Evolutionary conservation across 1,284 basidiomycete genomes (phyloP), one percentile per base, ranked within the genome.

Genomic region (Naganishia sp.): DNA sequence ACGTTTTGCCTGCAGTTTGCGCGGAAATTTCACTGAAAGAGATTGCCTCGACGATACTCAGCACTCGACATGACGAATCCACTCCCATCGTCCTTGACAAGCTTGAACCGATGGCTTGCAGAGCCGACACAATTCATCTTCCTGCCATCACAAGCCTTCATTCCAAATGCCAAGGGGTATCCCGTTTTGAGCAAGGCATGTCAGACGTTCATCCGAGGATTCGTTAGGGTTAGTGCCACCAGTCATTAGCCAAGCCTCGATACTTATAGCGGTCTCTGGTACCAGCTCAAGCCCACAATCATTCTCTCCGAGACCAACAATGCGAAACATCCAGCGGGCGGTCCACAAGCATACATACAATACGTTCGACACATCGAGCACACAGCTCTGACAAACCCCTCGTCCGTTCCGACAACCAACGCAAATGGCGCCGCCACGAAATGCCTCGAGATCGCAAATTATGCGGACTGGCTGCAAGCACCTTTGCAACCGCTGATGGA

Each of bases 401-500:
- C 72, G 7, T 53, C 57, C 5, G 60, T 67, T 6, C 47, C 58
- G 6, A 61, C 58, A 9, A 61, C 58, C 31, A 61, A 61, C 35
- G 58, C 58, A 13, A 61, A 61, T 18, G 58, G 58, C 15, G 58
- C 58, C 35, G 58, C 58, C 6, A 61, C 58, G 6, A 61, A 61
- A 28, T 61, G 58, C 21, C 58, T 61, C 4, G 47, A 61, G 41
- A 61, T 61, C 35, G 50, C 58, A 2, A 49, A 92, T 4, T 99
- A 98, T 79, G 89, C 92, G 72, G 96, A 99, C 78, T 97, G 88
- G 79, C 81, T 99, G 25, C 96, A 99, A 80, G 91, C 92, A 10
- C 96, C 96, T 0, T 80, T 99, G 64, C 93, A 94, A 88, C 96
- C 96, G 11, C 80, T 99, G 72, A 94, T 96, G 90, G 94, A 99